phyloP scores from a whole-genome alignment of 2,329 filamentous ascomycete species.

The Curvularia hawaiiensis region DNA sequence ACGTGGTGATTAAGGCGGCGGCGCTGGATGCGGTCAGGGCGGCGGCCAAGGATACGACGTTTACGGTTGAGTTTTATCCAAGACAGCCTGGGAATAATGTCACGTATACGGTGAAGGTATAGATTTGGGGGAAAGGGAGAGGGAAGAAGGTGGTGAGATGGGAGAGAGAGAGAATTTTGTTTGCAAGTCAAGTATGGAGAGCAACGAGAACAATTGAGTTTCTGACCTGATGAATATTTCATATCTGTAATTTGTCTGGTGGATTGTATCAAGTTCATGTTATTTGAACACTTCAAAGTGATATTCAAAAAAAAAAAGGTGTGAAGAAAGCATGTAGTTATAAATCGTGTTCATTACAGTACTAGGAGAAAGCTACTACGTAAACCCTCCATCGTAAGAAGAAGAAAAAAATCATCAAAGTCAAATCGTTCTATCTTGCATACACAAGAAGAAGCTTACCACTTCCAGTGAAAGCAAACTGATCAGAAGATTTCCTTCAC shows the following conservation, averaged over 20 bases:
- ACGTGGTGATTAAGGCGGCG: slow-evolving; percentile 54
- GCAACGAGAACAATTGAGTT: too few species aligned
- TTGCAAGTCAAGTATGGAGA: too few species aligned
- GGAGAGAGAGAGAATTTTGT: too few species aligned
- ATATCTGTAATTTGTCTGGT: too few species aligned
- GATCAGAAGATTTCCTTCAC: slow-evolving; percentile 13
- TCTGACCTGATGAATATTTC: too few species aligned
- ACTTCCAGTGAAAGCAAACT: slow-evolving; percentile 1
- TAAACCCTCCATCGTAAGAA: slow-evolving; percentile 8
- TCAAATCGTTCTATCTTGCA: slow-evolving; percentile 8
- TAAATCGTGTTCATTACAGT: slow-evolving; percentile 16
- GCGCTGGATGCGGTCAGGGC: slow-evolving; percentile 55
- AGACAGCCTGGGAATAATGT: slow-evolving; percentile 56
- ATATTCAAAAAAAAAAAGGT: too few species aligned
- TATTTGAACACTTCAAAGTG: too few species aligned
- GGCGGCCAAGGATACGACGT: slow-evolving; percentile 52
- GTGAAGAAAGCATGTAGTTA: background rate
- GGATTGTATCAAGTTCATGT: too few species aligned
- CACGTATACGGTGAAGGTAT: slow-evolving; percentile 56
- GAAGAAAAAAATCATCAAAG: slow-evolving; percentile 18
- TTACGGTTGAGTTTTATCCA: slow-evolving; percentile 63
- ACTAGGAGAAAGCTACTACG: slow-evolving; percentile 8
- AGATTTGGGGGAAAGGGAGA: background rate
- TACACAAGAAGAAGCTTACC: slow-evolving; percentile 10
- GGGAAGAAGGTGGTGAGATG: too few species aligned